Percentiles rank a stretch among this genome's conserved stretches.
Evolutionary conservation across 371 early-diverging fungal species (phyloP).

Genomic region (Circinella minor): DNA sequence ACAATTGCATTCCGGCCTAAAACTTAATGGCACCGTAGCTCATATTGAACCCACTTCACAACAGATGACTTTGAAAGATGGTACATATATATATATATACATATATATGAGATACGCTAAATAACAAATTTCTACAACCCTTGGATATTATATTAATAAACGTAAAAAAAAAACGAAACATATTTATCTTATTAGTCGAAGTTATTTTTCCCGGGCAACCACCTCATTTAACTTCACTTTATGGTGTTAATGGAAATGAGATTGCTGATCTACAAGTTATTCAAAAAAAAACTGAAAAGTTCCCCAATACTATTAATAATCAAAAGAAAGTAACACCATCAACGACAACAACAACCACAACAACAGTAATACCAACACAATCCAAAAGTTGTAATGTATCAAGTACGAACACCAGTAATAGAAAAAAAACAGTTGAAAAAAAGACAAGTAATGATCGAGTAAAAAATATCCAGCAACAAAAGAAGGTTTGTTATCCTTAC

Average conservation of each 20-base stretch:
- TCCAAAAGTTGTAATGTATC: conserved; percentile 10
- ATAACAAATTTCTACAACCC: too few relatives aligned
- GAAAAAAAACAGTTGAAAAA: conserved; percentile 2
- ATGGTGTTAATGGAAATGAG: conserved; percentile 48
- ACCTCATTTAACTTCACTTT: conserved; percentile 40
- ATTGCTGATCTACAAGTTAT: conserved; percentile 59
- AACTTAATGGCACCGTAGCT: conserved; percentile 56
- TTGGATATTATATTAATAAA: not conserved
- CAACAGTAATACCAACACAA: not conserved
- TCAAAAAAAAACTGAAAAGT: conserved; percentile 17
- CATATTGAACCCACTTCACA: conserved; percentile 56
- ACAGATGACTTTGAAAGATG: conserved; percentile 59
- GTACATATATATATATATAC: conserved; percentile 26
- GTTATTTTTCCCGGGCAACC: conserved; percentile 40
- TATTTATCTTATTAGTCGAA: conserved; percentile 23
- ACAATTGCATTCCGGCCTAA: conserved; percentile 49
- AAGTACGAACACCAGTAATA: not conserved
- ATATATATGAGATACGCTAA: not conserved
- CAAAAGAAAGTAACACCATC: not conserved
- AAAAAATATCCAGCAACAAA: conserved; percentile 1
- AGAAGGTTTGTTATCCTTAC: not conserved
- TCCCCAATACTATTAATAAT: not conserved
- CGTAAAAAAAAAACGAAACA: not conserved
- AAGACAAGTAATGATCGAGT: not conserved
- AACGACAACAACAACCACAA: not conserved